Evolutionary conservation across 176 grass and related monocot species (phyloP).

Genomic region (Puccinellia tenuiflora): DNA sequence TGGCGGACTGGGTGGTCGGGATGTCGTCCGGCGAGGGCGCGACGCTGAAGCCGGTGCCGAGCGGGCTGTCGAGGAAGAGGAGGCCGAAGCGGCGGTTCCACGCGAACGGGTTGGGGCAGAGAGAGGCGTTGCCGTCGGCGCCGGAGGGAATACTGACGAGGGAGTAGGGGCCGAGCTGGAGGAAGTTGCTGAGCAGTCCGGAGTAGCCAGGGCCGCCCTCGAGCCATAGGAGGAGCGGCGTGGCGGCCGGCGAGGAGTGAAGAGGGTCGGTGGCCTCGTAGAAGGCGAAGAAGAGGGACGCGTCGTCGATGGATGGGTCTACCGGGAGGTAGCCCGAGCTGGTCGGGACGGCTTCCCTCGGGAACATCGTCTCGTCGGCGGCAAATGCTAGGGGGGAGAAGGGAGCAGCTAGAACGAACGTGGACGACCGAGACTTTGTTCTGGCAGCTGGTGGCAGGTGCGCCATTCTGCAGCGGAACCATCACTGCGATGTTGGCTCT

Average conservation of each 20-base stretch:
- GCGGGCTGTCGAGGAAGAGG: constrained; percentile 62
- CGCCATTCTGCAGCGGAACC: too few relatives aligned
- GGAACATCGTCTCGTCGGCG: too few relatives aligned
- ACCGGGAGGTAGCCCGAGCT: constrained; percentile 59
- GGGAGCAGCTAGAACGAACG: too few relatives aligned
- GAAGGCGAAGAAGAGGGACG: constrained; percentile 52
- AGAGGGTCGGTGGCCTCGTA: constrained; percentile 45
- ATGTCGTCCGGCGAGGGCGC: neutral
- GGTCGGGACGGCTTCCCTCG: constrained; percentile 17
- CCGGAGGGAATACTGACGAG: constrained; percentile 30
- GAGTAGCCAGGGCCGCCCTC: constrained; percentile 60
- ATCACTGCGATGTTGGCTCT: too few relatives aligned
- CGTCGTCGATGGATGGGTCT: neutral
- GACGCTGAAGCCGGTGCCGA: constrained; percentile 53
- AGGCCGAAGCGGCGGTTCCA: constrained; percentile 53
- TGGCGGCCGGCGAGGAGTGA: neutral
- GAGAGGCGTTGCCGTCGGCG: neutral
- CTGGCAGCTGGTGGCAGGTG: too few relatives aligned
- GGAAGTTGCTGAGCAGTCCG: constrained; percentile 41
- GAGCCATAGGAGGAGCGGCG: constrained; percentile 55
- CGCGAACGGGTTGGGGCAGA: constrained; percentile 32
- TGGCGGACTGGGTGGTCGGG: constrained; percentile 28
- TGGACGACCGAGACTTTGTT: too few relatives aligned
- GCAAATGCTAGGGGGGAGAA: too few relatives aligned
- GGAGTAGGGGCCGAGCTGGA: constrained; percentile 45